Evolutionary conservation across 139 green algal species (phyloP).

Genomic region (Volvox africanus): DNA sequence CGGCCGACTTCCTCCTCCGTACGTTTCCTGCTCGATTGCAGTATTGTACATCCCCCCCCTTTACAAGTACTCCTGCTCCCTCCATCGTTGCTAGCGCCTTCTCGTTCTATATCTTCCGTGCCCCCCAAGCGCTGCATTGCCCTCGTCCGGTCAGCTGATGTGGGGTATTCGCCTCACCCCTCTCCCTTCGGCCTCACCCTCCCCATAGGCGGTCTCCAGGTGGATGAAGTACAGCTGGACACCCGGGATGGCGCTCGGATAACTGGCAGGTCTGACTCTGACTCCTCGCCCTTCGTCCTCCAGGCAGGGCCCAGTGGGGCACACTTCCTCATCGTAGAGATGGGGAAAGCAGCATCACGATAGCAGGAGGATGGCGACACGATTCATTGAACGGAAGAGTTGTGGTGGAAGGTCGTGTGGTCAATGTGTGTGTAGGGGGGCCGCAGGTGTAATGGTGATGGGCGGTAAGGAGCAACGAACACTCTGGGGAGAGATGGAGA

Average conservation of each 20-base stretch:
- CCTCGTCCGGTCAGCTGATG: neutral
- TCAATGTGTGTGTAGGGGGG: no score
- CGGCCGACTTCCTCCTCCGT: no score
- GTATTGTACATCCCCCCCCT: neutral
- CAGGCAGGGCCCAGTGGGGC: conserved; percentile 45
- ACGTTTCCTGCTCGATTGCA: no score
- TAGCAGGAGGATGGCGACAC: no score
- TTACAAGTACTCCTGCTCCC: neutral
- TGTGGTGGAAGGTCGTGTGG: no score
- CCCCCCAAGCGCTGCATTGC: neutral
- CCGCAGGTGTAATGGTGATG: no score
- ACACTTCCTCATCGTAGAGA: conserved; percentile 81
- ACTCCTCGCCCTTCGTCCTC: conserved; percentile 29
- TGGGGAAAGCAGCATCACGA: conserved; percentile 32
- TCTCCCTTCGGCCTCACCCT: neutral
- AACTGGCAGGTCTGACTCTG: neutral
- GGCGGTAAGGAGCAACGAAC: neutral
- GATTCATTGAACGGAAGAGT: no score
- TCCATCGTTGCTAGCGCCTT: no score
- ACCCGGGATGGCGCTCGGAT: conserved; percentile 15
- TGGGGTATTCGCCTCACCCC: neutral
- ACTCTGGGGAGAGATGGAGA: no score
- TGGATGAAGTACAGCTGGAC: conserved; percentile 11
- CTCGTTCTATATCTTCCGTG: neutral
- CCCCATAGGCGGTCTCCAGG: conserved; percentile 46